A percentile compares a stretch with the other conserved stretches of the same genome.
Evolutionary conservation across 495 filamentous ascomycete genomes (phyloP).

Genomic region (Penicillium alfredii): DNA sequence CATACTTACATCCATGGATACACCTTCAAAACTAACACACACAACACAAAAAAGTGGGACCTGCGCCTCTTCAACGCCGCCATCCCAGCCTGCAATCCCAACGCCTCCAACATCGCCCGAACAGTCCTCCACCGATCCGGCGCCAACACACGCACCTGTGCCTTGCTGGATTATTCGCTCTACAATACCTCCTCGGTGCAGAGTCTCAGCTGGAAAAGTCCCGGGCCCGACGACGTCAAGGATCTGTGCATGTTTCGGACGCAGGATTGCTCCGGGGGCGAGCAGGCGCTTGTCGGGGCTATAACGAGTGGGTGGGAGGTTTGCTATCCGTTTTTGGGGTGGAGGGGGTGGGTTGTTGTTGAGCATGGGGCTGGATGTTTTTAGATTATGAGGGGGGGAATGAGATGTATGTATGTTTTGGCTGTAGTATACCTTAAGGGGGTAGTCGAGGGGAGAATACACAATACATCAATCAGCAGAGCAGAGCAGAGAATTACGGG

Average conservation of each 20-base stretch:
- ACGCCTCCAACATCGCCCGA: slow-evolving; percentile 16
- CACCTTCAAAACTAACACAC: too few species aligned
- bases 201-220: slow-evolving; percentile 30
- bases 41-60: too few species aligned
- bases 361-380: slow-evolving; percentile 15
- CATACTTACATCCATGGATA: too few species aligned
- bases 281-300: slow-evolving; percentile 4
- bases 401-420: too few species aligned
- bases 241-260: slow-evolving; percentile 25
- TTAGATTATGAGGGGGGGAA: background rate
- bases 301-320: slow-evolving; percentile 28
- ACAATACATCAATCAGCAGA: background rate
- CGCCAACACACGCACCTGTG: slow-evolving; percentile 2
- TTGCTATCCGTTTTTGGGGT: slow-evolving; percentile 24
- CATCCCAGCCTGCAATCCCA: slow-evolving; percentile 18
- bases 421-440: too few species aligned
- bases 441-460: background rate
- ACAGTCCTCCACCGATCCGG: slow-evolving; percentile 20
- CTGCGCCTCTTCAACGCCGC: slow-evolving; percentile 21
- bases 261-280: slow-evolving; percentile 9
- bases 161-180: slow-evolving; percentile 3
- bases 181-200: slow-evolving; percentile 16
- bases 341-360: slow-evolving; percentile 21
- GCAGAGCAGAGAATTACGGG: too few species aligned
- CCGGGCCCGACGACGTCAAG: slow-evolving; percentile 6